Percentiles rank a stretch among this genome's conserved stretches.
Conservation (phyloP, 805 yeast species). For the Yamadazyma kitorensis region DNA sequence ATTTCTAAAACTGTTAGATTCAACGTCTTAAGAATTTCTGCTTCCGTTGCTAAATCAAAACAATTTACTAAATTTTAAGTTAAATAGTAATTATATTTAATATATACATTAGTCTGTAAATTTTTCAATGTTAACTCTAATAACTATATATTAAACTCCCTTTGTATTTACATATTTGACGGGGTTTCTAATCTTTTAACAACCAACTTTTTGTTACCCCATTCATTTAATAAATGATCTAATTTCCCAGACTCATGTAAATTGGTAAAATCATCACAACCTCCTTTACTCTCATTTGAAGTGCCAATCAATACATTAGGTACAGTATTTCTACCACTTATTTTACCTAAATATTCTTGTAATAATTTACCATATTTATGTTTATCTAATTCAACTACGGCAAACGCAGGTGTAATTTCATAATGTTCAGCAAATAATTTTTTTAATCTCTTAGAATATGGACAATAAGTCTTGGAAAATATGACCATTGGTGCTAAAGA, state of each 20-base stretch:
- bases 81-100: slow-evolving; percentile 6
- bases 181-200: slow-evolving; percentile 54
- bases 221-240: slow-evolving; percentile 47
- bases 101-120: background rate
- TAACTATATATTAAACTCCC: too few relatives aligned
- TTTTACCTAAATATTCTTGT: slow-evolving; percentile 65
- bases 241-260: slow-evolving; percentile 60
- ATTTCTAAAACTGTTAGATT: slow-evolving; percentile 99
- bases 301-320: slow-evolving; percentile 84
- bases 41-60: slow-evolving; percentile 86
- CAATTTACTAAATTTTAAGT: slow-evolving; percentile 97
- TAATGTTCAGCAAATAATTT: slow-evolving; percentile 60
- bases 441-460: slow-evolving; percentile 73
- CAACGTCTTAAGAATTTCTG: slow-evolving; percentile 95
- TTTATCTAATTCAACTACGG: slow-evolving; percentile 77
- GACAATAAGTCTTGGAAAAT: slow-evolving; percentile 61
- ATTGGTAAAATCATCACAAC: slow-evolving; percentile 74
- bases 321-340: slow-evolving; percentile 81
- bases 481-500: slow-evolving; percentile 62
- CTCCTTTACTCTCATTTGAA: slow-evolving; percentile 66
- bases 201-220: slow-evolving; percentile 58
- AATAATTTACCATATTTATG: slow-evolving; percentile 74
- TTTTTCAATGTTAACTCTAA: slow-evolving; percentile 4
- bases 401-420: slow-evolving; percentile 67
- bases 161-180: slow-evolving; percentile 48